Percentiles rank a stretch among this genome's conserved stretches.
Conservation (phyloP, 2,329 filamentous ascomycete genomes). For the Colletotrichum sp. region DNA sequence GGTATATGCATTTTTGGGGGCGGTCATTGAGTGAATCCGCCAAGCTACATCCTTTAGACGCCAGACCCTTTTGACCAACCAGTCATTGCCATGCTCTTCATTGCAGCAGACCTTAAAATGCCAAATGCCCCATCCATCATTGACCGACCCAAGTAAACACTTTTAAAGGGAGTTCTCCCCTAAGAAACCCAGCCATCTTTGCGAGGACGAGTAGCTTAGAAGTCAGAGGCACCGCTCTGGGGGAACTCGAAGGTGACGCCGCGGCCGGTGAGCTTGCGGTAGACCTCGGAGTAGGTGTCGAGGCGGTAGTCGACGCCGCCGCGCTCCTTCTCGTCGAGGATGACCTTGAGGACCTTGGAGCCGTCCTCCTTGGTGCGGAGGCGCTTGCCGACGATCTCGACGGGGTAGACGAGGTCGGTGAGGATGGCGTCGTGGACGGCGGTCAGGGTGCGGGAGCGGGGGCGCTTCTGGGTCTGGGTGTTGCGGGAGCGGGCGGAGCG, state of each 20-base stretch:
- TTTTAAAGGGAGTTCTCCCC: not conserved
- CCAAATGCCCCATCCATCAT: conserved; percentile 13
- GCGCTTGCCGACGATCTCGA: conserved; percentile 99
- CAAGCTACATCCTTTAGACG: conserved; percentile 57
- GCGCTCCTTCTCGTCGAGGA: conserved; percentile 99
- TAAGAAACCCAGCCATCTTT: conserved; percentile 13
- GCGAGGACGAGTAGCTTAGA: conserved; percentile 54
- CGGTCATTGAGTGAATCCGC: conserved; percentile 45
- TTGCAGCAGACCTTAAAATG: conserved; percentile 19
- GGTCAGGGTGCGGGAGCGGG: conserved; percentile 95
- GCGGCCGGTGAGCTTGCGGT: conserved; percentile 96
- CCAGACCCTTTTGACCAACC: conserved; percentile 45
- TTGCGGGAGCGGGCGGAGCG: conserved; percentile 96
- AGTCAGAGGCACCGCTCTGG: conserved; percentile 78
- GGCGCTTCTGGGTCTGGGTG: conserved; percentile 98
- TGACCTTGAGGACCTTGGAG: conserved; percentile 97
- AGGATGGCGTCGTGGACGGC: conserved; percentile 99
- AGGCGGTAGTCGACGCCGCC: conserved; percentile 99
- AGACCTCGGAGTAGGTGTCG: conserved; percentile 99
- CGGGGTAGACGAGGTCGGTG: conserved; percentile 96
- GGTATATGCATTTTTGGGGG: conserved; percentile 41
- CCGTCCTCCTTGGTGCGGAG: conserved; percentile 98
- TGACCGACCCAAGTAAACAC: conserved; percentile 23
- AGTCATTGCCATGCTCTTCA: conserved; percentile 22
- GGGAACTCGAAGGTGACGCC: conserved; percentile 99